phyloP scores from a whole-genome alignment of 495 filamentous ascomycete species.

The Xylaria intraflava region DNA sequence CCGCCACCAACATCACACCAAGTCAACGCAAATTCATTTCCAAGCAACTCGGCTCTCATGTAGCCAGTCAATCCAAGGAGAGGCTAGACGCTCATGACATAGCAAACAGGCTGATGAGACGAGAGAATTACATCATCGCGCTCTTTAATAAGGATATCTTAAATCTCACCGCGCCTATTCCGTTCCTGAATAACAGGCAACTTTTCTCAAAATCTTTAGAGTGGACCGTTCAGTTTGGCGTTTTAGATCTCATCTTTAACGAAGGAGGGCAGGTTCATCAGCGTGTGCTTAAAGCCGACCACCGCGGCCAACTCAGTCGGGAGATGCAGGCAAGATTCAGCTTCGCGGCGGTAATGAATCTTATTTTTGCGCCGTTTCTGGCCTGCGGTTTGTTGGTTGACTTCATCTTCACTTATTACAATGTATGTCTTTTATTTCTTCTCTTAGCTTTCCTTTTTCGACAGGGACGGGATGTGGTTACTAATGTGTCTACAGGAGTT shows the following conservation, averaged over 20 bases:
- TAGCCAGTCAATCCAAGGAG: constrained; percentile 82
- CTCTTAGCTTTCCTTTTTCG: too few species aligned
- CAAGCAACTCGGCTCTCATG: constrained; percentile 25
- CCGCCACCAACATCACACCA: constrained; percentile 54
- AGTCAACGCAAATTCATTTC: constrained; percentile 55
- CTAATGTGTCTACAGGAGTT: constrained; percentile 55
- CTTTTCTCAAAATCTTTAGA: constrained; percentile 74
- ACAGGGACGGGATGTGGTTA: neutral
- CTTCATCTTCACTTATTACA: constrained; percentile 89
- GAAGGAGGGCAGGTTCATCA: constrained; percentile 75
- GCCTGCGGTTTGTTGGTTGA: constrained; percentile 75
- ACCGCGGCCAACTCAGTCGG: constrained; percentile 70
- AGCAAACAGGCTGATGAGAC: constrained; percentile 92
- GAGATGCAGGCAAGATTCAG: constrained; percentile 67
- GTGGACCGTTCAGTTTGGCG: constrained; percentile 81
- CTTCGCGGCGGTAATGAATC: constrained; percentile 78
- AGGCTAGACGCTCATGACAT: constrained; percentile 95
- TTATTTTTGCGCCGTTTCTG: constrained; percentile 76
- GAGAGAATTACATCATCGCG: constrained; percentile 94
- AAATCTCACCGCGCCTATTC: constrained; percentile 77
- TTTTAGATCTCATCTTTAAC: constrained; percentile 92
- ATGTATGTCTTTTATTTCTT: constrained; percentile 41
- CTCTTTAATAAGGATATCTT: constrained; percentile 94
- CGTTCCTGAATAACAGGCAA: constrained; percentile 71
- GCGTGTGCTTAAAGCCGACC: constrained; percentile 73